Conservation (phyloP, 352 stramenopile genomes). For the Globisporangium nodosum region DNA sequence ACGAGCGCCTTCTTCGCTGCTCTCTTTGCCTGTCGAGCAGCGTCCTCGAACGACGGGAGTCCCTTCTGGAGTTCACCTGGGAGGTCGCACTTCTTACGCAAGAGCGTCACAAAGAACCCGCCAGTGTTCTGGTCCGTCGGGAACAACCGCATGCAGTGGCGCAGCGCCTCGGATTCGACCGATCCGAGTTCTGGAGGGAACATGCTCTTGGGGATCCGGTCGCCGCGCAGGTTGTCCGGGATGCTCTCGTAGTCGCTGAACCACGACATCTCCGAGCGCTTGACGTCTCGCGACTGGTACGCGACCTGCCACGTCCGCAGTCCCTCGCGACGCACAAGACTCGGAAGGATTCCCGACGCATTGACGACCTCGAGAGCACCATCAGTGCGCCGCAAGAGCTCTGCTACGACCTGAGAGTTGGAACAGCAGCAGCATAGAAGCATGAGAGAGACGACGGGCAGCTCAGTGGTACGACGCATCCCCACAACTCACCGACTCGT, state of each 20-base stretch:
- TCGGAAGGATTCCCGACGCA: constrained; percentile 38
- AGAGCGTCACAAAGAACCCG: constrained; percentile 96
- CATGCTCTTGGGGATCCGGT: constrained; percentile 66
- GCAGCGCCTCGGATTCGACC: constrained; percentile 46
- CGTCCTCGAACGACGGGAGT: constrained; percentile 38
- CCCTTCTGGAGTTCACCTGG: constrained; percentile 29
- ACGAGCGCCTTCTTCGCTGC: constrained; percentile 22
- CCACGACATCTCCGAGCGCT: constrained; percentile 34
- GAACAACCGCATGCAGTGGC: constrained; percentile 90
- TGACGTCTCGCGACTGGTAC: constrained; percentile 47
- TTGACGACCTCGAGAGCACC: constrained; percentile 89
- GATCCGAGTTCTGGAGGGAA: constrained; percentile 71
- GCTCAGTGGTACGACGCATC: neutral
- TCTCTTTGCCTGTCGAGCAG: constrained; percentile 8
- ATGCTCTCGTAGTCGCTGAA: constrained; percentile 53
- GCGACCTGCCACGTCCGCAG: constrained; percentile 56
- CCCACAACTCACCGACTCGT: constrained; percentile 83
- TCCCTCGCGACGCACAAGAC: constrained; percentile 38
- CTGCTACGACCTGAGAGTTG: constrained; percentile 67
- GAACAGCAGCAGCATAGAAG: neutral
- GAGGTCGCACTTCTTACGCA: constrained; percentile 73
- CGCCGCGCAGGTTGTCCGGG: constrained; percentile 47
- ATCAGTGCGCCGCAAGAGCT: constrained; percentile 88
- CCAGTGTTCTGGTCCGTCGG: constrained; percentile 97
- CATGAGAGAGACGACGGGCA: neutral